Conservation (phyloP, 352 stramenopile species). For the Phytophthora pisi region DNA sequence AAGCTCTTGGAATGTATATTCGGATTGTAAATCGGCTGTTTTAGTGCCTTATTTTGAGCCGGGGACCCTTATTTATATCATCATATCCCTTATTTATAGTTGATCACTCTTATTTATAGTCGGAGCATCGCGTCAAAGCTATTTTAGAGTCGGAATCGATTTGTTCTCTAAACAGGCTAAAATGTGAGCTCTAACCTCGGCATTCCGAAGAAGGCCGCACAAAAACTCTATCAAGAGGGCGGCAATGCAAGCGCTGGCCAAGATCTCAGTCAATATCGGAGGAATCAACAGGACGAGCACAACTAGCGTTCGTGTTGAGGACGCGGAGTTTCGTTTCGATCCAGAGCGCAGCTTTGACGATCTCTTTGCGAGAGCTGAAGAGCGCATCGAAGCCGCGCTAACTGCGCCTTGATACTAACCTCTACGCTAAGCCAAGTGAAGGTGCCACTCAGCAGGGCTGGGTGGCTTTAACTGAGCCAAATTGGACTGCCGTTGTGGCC, state of each 20-base stretch:
- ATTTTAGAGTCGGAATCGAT: slow-evolving; percentile 7
- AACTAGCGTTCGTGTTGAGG: slow-evolving; percentile 6
- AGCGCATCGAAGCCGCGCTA: not conserved
- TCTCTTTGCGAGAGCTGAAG: slow-evolving; percentile 3
- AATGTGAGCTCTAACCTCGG: not conserved
- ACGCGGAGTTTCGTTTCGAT: slow-evolving; percentile 1
- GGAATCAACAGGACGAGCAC: slow-evolving; percentile 7
- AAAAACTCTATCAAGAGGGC: not conserved
- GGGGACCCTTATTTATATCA: not conserved
- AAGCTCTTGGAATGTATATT: slow-evolving; percentile 11
- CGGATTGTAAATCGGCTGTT: not conserved
- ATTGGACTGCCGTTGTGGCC: not conserved
- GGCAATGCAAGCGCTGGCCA: not conserved
- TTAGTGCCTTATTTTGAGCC: slow-evolving; percentile 3
- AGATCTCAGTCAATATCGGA: slow-evolving; percentile 6
- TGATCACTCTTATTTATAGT: not conserved
- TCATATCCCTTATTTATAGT: not conserved
- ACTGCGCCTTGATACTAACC: not conserved
- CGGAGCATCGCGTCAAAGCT: not conserved
- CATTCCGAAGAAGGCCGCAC: not conserved
- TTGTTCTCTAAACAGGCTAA: slow-evolving; percentile 6
- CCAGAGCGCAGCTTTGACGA: not conserved
- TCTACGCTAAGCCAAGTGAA: slow-evolving; percentile 11
- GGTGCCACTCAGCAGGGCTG: not conserved
- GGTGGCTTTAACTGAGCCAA: slow-evolving; percentile 1